These are phyloP conservation scores for Fusarium sp. DNA, from an alignment of 2,329 filamentous ascomycete species.

Conservation along the genomic window DNA sequence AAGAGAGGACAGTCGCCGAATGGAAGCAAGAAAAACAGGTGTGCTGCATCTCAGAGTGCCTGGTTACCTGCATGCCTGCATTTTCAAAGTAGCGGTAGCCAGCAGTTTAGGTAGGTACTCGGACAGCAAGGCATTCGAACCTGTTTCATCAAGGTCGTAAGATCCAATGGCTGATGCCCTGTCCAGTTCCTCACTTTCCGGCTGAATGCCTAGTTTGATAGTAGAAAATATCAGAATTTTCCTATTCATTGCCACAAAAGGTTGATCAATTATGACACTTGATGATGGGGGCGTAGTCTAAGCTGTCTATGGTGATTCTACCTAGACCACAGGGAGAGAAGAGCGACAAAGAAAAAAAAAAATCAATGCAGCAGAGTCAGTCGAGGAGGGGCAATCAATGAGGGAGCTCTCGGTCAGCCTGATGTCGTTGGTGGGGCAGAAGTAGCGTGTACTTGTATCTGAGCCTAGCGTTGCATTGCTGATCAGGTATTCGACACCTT, in stretches of 20 bases:
- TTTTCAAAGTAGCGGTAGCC: slow-evolving; percentile 26
- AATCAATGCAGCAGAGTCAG: slow-evolving; percentile 16
- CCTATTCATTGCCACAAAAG: slow-evolving; percentile 25
- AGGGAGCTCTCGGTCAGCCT: slow-evolving; percentile 25
- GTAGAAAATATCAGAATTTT: slow-evolving; percentile 16
- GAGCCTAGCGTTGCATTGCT: rapidly evolving
- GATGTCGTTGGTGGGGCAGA: slow-evolving; percentile 35
- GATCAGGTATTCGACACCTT: slow-evolving; percentile 32
- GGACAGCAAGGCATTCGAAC: slow-evolving; percentile 14
- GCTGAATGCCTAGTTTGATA: neutral
- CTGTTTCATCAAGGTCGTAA: slow-evolving; percentile 10
- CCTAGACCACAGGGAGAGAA: slow-evolving; percentile 36
- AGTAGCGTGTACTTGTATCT: slow-evolving; percentile 24
- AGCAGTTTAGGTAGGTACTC: slow-evolving; percentile 13
- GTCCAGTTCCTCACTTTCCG: neutral
- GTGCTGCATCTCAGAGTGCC: slow-evolving; percentile 10
- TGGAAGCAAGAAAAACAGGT: slow-evolving; percentile 18
- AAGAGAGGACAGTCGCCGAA: neutral
- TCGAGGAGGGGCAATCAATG: slow-evolving; percentile 34
- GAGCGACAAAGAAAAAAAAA: slow-evolving; percentile 28
- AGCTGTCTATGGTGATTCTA: slow-evolving; percentile 1
- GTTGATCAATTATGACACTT: slow-evolving; percentile 23
- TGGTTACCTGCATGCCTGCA: neutral
- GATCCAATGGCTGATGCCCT: neutral
- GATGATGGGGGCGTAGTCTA: slow-evolving; percentile 27